Conservation (phyloP, 202 grass and related monocot genomes). For the Musa balbisiana region DNA sequence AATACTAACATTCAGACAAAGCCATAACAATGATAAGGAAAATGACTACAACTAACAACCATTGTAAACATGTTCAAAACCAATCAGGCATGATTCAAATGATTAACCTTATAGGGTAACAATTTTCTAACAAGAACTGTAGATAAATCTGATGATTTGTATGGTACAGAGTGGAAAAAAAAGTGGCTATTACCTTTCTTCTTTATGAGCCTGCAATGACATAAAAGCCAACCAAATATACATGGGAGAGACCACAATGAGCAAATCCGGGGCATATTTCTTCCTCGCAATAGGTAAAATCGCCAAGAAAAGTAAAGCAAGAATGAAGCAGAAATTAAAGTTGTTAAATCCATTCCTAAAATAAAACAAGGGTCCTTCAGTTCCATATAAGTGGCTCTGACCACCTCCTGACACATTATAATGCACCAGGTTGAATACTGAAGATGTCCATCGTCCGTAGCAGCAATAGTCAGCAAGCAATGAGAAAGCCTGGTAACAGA, state of each 20-base stretch:
- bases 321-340: conserved; percentile 88
- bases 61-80: not conserved
- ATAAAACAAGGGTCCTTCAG: conserved; percentile 69
- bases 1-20: not conserved
- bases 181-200: conserved; percentile 63
- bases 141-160: not conserved
- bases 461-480: conserved; percentile 59
- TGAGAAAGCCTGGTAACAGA: conserved; percentile 55
- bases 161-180: not conserved
- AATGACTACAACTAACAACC: not conserved
- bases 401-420: conserved; percentile 98
- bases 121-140: not conserved
- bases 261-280: conserved; percentile 73
- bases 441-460: conserved; percentile 79
- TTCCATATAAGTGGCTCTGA: conserved; percentile 92
- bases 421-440: conserved; percentile 84
- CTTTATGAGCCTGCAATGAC: conserved; percentile 95
- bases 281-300: conserved; percentile 58
- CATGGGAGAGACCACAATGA: conserved; percentile 75
- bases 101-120: not conserved
- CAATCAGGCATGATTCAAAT: not conserved
- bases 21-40: not conserved
- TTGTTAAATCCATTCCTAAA: conserved; percentile 93
- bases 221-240: conserved; percentile 98
- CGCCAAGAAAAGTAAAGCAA: conserved; percentile 62